These are phyloP conservation scores for Ascochyta rabiei DNA, from an alignment of 2,329 filamentous ascomycete genomes.

Conservation along the genomic window DNA sequence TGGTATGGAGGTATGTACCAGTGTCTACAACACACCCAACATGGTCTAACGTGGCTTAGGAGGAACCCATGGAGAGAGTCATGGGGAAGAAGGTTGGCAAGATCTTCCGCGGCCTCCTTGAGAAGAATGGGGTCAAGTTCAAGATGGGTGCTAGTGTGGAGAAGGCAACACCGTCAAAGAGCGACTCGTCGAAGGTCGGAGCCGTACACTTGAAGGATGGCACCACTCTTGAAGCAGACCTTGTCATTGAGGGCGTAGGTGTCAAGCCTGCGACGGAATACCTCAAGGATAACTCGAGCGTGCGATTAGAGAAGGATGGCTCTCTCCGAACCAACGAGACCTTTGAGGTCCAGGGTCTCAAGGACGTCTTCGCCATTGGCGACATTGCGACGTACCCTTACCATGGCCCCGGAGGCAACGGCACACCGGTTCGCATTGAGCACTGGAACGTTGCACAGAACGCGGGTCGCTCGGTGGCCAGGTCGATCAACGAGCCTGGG, in stretches of 20 bases:
- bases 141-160: conserved; percentile 80
- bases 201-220: conserved; percentile 84
- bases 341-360: conserved; percentile 75
- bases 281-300: conserved; percentile 71
- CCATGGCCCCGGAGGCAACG: conserved; percentile 82
- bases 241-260: conserved; percentile 90
- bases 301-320: conserved; percentile 81
- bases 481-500: conserved; percentile 72
- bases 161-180: conserved; percentile 74
- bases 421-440: conserved; percentile 80
- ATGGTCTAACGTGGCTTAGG: too few relatives aligned
- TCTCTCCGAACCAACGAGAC: conserved; percentile 80
- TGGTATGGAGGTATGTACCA: too few relatives aligned
- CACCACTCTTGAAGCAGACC: conserved; percentile 80
- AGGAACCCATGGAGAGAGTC: conserved; percentile 79
- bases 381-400: conserved; percentile 97
- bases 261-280: conserved; percentile 86
- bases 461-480: conserved; percentile 78
- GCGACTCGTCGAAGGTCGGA: conserved; percentile 75
- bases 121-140: conserved; percentile 90
- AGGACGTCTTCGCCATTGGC: conserved; percentile 89
- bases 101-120: conserved; percentile 78
- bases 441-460: conserved; percentile 99
- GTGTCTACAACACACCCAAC: too few relatives aligned
- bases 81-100: conserved; percentile 82